Evolutionary conservation across 345 rosid genomes (phyloP), one percentile per base, ranked within the genome.

Genomic region (Eucalyptus sp.): DNA sequence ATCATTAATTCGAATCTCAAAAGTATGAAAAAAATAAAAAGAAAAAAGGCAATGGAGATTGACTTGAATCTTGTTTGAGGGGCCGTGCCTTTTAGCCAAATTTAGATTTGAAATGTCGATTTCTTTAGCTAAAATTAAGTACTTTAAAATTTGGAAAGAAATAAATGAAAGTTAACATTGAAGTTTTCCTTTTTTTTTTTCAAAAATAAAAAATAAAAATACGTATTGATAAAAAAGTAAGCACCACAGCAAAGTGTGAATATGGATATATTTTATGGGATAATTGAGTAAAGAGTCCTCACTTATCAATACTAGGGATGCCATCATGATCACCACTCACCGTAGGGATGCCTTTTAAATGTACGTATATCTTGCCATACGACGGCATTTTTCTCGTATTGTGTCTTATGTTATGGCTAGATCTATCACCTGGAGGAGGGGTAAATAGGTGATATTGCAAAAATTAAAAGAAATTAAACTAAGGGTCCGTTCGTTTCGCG

Each of bases 401-500:
- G 14, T 58, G n/a, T 27, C 7, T 54, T 54, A 51, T 51, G 54
- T 51, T 51, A 51, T 51, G 54, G 54, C 54, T 51, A 16, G 0
- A 51, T 50, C 18, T 51, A 51, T 51, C 54, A 16, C 20, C 54
- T 51, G 16, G 54, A 51, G 20, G 20, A 51, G 8, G 8, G 20
- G 0, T 51, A 16, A 51, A 16, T 51, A 51, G 2, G 20, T 51
- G 20, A 51, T 51, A 16, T 51, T 51, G 4, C 0, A 51, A 0
- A 51, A 51, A 51, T 0, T 51, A 51, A 51, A 51, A 51, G 2
- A 16, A 51, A 51, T 51, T 51, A 51, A 16, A 51, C 54, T 41
- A 37, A 37, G 41, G 41, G 41, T 37, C 41, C 4, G 4, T 37
- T 37, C 41, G 41, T 37, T 37, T 37, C 41, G 41, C 4, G 4